Conservation (phyloP, 2,329 filamentous ascomycete species). For the Verticillium isaacii region DNA sequence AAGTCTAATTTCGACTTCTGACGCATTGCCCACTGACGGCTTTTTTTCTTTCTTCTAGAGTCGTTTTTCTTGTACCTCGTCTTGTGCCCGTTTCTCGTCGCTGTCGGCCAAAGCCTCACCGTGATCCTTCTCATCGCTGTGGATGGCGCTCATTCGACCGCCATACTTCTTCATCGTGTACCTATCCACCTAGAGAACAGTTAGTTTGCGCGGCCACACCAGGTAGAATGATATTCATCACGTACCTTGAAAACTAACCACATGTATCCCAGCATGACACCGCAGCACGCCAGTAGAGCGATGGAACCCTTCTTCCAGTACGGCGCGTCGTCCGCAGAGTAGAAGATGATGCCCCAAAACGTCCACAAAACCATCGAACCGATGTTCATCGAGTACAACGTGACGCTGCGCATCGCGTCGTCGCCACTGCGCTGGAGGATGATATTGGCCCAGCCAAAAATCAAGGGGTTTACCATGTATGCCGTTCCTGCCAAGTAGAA, state of each 20-base stretch:
- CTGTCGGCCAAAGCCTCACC: not conserved
- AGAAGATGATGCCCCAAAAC: constrained; percentile 33
- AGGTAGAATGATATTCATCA: no score
- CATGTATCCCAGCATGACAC: constrained; percentile 9
- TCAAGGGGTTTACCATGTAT: constrained; percentile 32
- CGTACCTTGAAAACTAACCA: constrained; percentile 9
- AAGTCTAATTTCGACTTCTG: no score
- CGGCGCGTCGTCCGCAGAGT: constrained; percentile 27
- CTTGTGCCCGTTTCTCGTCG: not conserved
- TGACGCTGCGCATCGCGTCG: constrained; percentile 29
- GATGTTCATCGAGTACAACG: constrained; percentile 32
- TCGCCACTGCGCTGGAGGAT: constrained; percentile 29
- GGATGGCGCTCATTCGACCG: not conserved
- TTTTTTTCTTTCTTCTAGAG: not conserved
- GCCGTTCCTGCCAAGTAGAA: constrained; percentile 32
- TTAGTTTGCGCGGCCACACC: not conserved
- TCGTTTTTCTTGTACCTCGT: not conserved
- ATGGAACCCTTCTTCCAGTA: constrained; percentile 31
- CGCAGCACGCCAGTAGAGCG: constrained; percentile 22
- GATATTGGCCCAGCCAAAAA: constrained; percentile 35
- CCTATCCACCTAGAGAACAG: not conserved
- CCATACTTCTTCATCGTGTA: not conserved
- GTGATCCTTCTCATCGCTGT: not conserved
- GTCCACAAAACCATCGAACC: constrained; percentile 30
- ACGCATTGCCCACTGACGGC: no score